Evolutionary conservation across 345 rosid genomes (phyloP).

Genomic region (Moricandia moricandioides): DNA sequence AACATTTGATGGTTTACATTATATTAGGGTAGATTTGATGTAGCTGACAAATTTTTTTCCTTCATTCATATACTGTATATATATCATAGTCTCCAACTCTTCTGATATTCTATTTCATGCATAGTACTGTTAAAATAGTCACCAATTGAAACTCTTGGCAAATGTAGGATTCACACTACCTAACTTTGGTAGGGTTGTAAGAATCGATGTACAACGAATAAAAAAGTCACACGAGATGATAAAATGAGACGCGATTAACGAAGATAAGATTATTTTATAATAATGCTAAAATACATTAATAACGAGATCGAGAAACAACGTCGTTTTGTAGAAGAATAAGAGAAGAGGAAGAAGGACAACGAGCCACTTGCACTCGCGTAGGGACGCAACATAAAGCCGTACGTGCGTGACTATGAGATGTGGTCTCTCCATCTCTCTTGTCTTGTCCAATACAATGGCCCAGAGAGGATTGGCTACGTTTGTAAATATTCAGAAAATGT

Average conservation of each 20-base stretch:
- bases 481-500: neutral
- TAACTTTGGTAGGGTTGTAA: slow-evolving; percentile 10
- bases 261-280: neutral
- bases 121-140: neutral
- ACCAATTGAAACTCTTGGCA: slow-evolving; percentile 1
- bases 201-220: slow-evolving; percentile 15
- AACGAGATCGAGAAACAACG: slow-evolving; percentile 1
- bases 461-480: neutral
- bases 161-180: neutral
- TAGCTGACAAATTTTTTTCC: too few species aligned
- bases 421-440: slow-evolving; percentile 26
- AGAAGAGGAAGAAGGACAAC: slow-evolving; percentile 10
- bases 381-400: slow-evolving; percentile 31
- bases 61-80: neutral
- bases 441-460: slow-evolving; percentile 30
- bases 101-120: neutral
- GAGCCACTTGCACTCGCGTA: slow-evolving; percentile 34
- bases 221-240: slow-evolving; percentile 7
- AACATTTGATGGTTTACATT: too few species aligned
- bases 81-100: neutral
- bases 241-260: slow-evolving; percentile 10
- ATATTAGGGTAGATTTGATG: too few species aligned
- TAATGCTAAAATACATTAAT: slow-evolving; percentile 17
- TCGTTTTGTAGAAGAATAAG: slow-evolving; percentile 16
- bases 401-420: slow-evolving; percentile 30